These are phyloP conservation scores for Capsicum rhomboideum DNA, from an alignment of 257 asterid genomes.

Conservation along the genomic window DNA sequence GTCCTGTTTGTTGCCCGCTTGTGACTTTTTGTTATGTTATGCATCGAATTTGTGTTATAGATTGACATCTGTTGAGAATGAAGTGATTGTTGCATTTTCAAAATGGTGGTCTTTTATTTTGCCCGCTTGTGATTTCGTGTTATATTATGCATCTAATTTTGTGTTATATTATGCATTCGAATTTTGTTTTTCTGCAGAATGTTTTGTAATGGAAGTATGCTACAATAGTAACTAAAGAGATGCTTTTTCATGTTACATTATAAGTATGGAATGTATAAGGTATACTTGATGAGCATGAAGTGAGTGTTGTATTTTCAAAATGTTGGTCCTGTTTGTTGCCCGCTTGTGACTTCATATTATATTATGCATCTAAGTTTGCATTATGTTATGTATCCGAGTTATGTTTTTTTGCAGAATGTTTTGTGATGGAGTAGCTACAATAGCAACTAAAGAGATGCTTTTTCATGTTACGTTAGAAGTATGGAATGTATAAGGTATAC, in stretches of 20 bases:
- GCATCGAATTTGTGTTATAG: too few species aligned
- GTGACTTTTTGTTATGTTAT: background rate
- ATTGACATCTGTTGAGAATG: too few species aligned
- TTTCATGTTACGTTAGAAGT: background rate
- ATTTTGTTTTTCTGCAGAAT: background rate
- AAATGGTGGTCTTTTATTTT: background rate
- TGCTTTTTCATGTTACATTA: background rate
- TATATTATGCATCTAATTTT: background rate
- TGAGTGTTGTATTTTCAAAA: background rate
- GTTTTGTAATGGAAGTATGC: background rate
- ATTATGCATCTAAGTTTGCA: background rate
- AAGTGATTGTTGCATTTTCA: too few species aligned
- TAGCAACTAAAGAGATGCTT: background rate
- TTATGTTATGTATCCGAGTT: background rate
- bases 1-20: background rate
- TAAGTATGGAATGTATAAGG: background rate
- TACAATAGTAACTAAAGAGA: background rate
- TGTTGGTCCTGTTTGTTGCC: background rate
- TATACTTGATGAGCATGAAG: background rate
- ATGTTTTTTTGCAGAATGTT: background rate
- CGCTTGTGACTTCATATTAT: background rate
- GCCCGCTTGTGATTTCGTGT: background rate
- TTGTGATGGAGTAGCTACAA: background rate
- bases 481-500: background rate
- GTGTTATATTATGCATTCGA: background rate